Evolutionary conservation across 2,329 filamentous ascomycete species (phyloP).

Genomic region (Zymoseptoria ardabiliae): DNA sequence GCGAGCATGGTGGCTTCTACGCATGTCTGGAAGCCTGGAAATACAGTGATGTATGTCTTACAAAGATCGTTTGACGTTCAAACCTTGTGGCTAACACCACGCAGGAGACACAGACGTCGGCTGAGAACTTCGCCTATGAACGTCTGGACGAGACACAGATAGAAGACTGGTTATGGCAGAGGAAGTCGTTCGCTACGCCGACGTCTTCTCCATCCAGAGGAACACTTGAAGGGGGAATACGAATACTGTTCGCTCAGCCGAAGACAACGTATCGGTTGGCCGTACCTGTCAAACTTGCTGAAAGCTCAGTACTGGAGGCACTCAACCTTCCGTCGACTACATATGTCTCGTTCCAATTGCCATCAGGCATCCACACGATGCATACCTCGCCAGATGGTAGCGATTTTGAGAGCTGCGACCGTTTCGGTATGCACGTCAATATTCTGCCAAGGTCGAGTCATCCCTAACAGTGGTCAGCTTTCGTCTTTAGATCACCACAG

Average conservation of each 20-base stretch:
- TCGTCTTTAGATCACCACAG: conserved; percentile 12
- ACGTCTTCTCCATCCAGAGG: background rate
- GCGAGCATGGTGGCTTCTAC: background rate
- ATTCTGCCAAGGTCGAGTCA: background rate
- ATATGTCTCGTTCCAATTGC: conserved; percentile 5
- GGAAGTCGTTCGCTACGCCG: background rate
- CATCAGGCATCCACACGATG: conserved; percentile 2
- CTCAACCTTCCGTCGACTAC: conserved; percentile 5
- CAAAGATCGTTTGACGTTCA: background rate
- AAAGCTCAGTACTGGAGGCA: background rate
- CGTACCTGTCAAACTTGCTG: background rate
- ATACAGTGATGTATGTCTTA: background rate
- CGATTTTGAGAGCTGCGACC: background rate
- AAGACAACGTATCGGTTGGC: conserved; percentile 1
- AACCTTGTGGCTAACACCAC: background rate
- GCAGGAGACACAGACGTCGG: background rate
- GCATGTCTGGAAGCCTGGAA: conserved; percentile 2
- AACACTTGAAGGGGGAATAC: background rate
- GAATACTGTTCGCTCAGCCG: conserved; percentile 8
- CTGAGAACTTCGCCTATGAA: background rate
- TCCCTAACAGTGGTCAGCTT: background rate
- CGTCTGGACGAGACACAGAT: background rate
- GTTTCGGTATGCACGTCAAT: background rate
- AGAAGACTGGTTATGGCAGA: conserved; percentile 4
- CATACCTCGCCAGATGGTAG: conserved; percentile 2